Evolutionary conservation across 2,329 filamentous ascomycete genomes (phyloP), one percentile per base, ranked within the genome.

Genomic region (Madurella fahalii): DNA sequence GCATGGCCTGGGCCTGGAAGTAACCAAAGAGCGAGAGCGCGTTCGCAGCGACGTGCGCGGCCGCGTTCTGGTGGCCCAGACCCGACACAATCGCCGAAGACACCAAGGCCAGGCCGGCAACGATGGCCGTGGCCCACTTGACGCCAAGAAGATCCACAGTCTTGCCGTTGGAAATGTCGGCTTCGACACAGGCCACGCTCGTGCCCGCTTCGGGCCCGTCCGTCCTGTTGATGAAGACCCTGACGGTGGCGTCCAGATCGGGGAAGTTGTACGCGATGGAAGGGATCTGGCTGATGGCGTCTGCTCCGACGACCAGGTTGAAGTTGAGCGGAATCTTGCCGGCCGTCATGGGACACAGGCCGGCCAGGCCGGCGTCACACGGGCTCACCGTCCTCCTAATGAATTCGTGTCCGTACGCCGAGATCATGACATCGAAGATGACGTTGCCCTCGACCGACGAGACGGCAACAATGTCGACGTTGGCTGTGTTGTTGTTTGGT

Each of bases 11-110:
- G 4, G 90, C 85, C 73, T 97, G 93, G 79, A 96, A 96, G 73
- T 94, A 96, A 58, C 87, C 84, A 68, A 96, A 95, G 31, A 97
- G 84, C n/a, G 92, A 94, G 59, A 96, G 81, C 3, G 93, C 90
- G 67, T 95, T 96, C 52, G 92, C 88, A 52, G 93, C 93, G 60
- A 97, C 89, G 72, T 97, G 93, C 48, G 93, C 91, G 45, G 93
- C 92, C 5, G 93, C 93, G 70, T 96, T 96, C 47, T 90, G 90
- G 71, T 96, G 91, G 11, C 93, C 93, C 4, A 96, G 77, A 32
- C 91, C 91, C 30, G 91, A 96, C 31, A 93, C 89, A 60, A 96
- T 81, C 58, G 90, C 93, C 42, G 93, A 96, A 9, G 90, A 87
- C 47, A 90, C 78, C 45, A 96, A 78, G 62, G 89, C 90, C 44